Evolutionary conservation across 495 filamentous ascomycete species (phyloP), one percentile per base, ranked within the genome.

Genomic region (Penicillium bialowiezense): DNA sequence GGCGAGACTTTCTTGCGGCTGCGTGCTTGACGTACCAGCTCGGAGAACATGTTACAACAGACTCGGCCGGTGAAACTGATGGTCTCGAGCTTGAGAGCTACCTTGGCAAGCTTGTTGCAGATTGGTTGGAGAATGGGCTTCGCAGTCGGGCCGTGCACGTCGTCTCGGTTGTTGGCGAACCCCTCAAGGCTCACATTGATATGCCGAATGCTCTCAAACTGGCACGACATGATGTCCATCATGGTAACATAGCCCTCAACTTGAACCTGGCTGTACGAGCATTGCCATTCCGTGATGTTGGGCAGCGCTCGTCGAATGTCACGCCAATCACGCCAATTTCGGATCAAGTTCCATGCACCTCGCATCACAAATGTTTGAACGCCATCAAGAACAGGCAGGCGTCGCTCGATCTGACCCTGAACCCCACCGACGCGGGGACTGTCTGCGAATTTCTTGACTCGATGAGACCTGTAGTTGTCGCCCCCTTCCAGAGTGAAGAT

Each of bases 271-370:
- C 80, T 81, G 67, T 87, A 89, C 13, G 76, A 79, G 51, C 78
- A 84, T 55, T 89, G 84, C 79, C 83, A 86, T 55, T 87, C 85
- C n/a, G 74, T 73, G 14, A 88, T 56, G 29, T 76, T 78, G 6
- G 86, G 86, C 38, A 89, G 55, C 8, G 84, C 85, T 23, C 65
- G 66, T 13, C 73, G 65, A 37, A 89, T 75, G 48, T 68, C 72
- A 44, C 73, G 65, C 62, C 84, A 88, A 65, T 88, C 82, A n/a
- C 75, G 71, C 10, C 76, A 62, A n/a, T 79, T 70, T 39, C 85
- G 75, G 59, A 88, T 84, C 24, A 89, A 74, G 54, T 88, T 89
- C 86, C 86, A 89, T 44, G 87, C 80, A 5, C 85, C 85, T 55
- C 84, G 86, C 67, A 84, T 80, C 41, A 88, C 78, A 29, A 89